A percentile compares a stretch with the other conserved stretches of the same genome.
phyloP scores from a whole-genome alignment of 2,329 filamentous ascomycete species.

The Truncatella angustata region DNA sequence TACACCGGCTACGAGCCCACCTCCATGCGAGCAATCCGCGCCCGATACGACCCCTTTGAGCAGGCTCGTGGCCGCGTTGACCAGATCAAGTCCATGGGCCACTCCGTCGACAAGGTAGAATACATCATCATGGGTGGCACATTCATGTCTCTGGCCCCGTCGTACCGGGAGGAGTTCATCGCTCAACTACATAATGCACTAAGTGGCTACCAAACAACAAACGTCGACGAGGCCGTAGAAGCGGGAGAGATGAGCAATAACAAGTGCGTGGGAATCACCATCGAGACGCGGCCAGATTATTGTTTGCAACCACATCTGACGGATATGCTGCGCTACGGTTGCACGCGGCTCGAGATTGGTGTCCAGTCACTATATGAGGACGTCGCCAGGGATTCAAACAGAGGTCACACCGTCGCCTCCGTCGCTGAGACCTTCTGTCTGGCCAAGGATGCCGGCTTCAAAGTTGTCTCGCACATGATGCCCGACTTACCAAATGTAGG shows the following conservation, averaged over 20 bases:
- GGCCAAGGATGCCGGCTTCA: slow-evolving; percentile 98
- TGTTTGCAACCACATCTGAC: slow-evolving; percentile 93
- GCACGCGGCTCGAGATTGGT: slow-evolving; percentile 89
- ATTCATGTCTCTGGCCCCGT: slow-evolving; percentile 92
- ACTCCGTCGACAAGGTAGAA: slow-evolving; percentile 98
- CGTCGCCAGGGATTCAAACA: slow-evolving; percentile 95
- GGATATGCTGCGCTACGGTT: slow-evolving; percentile 96
- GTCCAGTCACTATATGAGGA: slow-evolving; percentile 98
- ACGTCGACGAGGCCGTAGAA: slow-evolving; percentile 92
- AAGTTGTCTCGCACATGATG: slow-evolving; percentile 99
- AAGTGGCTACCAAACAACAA: slow-evolving; percentile 89
- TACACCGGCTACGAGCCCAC: slow-evolving; percentile 99
- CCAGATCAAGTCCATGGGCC: slow-evolving; percentile 91
- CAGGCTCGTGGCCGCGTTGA: slow-evolving; percentile 94
- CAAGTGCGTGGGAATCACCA: slow-evolving; percentile 98
- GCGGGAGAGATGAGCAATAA: slow-evolving; percentile 95
- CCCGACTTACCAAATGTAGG: slow-evolving; percentile 96
- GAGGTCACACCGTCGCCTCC: slow-evolving; percentile 91
- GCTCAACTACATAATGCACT: slow-evolving; percentile 95
- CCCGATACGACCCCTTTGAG: slow-evolving; percentile 96
- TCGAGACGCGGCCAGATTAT: slow-evolving; percentile 96
- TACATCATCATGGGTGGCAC: slow-evolving; percentile 99
- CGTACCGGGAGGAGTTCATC: slow-evolving; percentile 91
- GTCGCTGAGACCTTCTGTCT: slow-evolving; percentile 96
- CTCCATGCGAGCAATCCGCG: slow-evolving; percentile 96